These are phyloP conservation scores for Phytophthora sp. DNA, from an alignment of 352 stramenopile species.

Conservation along the genomic window DNA sequence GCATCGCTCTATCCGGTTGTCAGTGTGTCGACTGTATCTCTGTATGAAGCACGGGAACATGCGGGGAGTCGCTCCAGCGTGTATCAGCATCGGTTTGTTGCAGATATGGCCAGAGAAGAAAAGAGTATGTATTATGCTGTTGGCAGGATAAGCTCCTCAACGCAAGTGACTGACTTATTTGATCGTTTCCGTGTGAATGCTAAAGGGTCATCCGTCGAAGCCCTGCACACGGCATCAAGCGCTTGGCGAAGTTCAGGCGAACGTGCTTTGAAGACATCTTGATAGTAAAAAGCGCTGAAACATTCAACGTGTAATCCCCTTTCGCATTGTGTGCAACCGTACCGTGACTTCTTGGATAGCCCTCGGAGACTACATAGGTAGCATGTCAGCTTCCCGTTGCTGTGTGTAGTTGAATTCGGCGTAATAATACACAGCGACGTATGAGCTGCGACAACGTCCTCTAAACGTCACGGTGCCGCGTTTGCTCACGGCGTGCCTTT, in stretches of 20 bases:
- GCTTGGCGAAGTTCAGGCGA: constrained; percentile 1
- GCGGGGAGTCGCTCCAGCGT: not conserved
- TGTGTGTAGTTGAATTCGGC: constrained; percentile 11
- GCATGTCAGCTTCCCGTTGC: constrained; percentile 11
- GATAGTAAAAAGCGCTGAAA: constrained; percentile 13
- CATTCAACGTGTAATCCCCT: constrained; percentile 16
- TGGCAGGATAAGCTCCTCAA: constrained; percentile 1
- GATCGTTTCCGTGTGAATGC: not conserved
- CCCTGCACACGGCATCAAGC: constrained; percentile 1
- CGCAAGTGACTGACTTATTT: constrained; percentile 13
- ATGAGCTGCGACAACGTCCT: constrained; percentile 5
- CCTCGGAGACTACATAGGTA: constrained; percentile 14
- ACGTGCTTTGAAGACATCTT: constrained; percentile 15
- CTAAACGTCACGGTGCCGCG: constrained; percentile 1
- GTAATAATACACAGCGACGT: constrained; percentile 16
- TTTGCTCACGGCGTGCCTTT: not conserved
- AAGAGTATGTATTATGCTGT: not conserved
- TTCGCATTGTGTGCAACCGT: constrained; percentile 18
- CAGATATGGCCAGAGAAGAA: constrained; percentile 2
- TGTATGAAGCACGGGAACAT: constrained; percentile 2
- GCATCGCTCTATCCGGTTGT: not conserved
- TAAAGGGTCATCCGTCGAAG: not conserved
- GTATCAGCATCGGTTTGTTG: no score
- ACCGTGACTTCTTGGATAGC: constrained; percentile 8
- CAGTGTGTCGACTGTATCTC: not conserved